A percentile compares a stretch with the other conserved stretches of the same genome.
phyloP scores from a whole-genome alignment of 2,329 filamentous ascomycete genomes.

The Fusarium sp. region DNA sequence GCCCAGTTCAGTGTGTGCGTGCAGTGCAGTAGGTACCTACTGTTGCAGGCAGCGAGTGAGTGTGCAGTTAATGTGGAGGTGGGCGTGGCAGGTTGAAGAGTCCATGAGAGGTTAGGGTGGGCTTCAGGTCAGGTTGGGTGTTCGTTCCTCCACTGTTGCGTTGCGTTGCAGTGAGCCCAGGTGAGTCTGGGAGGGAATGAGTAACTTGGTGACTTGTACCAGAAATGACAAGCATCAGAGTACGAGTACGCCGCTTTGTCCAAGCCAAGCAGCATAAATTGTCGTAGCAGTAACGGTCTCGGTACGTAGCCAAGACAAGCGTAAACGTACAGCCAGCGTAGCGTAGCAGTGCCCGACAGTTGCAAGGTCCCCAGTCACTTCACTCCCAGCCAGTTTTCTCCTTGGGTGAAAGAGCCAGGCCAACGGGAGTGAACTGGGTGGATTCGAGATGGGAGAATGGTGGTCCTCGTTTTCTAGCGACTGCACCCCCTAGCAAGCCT shows the following conservation, averaged over 20 bases:
- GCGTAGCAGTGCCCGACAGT: slow-evolving; percentile 40
- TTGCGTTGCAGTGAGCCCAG: slow-evolving; percentile 10
- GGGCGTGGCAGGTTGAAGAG: slow-evolving; percentile 37
- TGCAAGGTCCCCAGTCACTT: slow-evolving; percentile 23
- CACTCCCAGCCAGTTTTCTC: slow-evolving; percentile 20
- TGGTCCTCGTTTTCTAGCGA: slow-evolving; percentile 5
- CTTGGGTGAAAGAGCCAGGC: slow-evolving; percentile 7
- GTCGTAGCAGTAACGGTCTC: slow-evolving; percentile 33
- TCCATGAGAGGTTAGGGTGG: not conserved
- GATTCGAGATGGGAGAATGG: slow-evolving; percentile 16
- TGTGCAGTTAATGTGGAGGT: slow-evolving; percentile 45
- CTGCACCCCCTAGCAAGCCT: slow-evolving; percentile 14
- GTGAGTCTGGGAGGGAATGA: slow-evolving; percentile 6
- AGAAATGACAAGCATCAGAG: slow-evolving; percentile 15
- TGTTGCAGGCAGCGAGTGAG: not conserved
- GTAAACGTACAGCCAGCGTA: slow-evolving; percentile 18
- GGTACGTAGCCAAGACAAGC: slow-evolving; percentile 31
- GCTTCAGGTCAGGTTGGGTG: slow-evolving; percentile 31
- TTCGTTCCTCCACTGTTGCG: slow-evolving; percentile 39
- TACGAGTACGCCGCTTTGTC: slow-evolving; percentile 32
- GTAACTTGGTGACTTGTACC: slow-evolving; percentile 9
- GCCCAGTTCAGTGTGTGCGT: slow-evolving; percentile 11
- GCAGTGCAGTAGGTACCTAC: not conserved
- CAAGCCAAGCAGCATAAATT: not conserved
- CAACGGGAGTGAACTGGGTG: slow-evolving; percentile 23